Evolutionary conservation across 2,329 filamentous ascomycete species (phyloP).

Genomic region (Phyllosticta citrichinensis): DNA sequence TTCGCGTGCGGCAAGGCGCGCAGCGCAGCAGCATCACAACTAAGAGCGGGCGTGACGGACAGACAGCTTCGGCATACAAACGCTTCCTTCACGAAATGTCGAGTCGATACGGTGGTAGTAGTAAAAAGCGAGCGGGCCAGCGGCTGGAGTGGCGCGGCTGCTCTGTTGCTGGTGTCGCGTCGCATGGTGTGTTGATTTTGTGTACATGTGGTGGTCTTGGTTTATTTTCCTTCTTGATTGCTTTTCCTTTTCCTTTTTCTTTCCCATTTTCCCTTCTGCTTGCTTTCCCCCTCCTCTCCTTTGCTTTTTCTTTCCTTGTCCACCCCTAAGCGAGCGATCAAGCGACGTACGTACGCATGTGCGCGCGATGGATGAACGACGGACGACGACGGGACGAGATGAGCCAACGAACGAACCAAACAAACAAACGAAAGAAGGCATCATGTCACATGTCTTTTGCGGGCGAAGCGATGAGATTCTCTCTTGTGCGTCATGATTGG

Average conservation of each 20-base stretch:
- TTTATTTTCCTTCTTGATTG: neutral
- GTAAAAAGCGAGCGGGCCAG: neutral
- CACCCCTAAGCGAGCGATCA: neutral
- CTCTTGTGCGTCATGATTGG: no score
- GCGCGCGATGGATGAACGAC: neutral
- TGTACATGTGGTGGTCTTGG: neutral
- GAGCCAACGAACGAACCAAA: neutral
- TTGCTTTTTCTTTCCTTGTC: neutral
- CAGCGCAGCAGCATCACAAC: neutral
- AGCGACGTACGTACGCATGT: neutral
- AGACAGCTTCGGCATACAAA: neutral
- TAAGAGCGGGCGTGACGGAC: neutral
- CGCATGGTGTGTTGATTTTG: neutral
- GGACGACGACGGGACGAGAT: neutral
- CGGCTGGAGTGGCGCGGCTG: neutral
- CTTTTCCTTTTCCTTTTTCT: neutral
- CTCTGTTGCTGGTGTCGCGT: neutral
- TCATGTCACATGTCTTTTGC: neutral
- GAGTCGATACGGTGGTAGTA: neutral
- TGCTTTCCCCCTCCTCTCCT: neutral
- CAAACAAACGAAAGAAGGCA: neutral
- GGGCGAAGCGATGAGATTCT: no score
- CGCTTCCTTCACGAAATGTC: neutral
- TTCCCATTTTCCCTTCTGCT: neutral
- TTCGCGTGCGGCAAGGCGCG: neutral